Conservation (phyloP, 306 rosid genomes). For the Ziziphus jujuba region DNA sequence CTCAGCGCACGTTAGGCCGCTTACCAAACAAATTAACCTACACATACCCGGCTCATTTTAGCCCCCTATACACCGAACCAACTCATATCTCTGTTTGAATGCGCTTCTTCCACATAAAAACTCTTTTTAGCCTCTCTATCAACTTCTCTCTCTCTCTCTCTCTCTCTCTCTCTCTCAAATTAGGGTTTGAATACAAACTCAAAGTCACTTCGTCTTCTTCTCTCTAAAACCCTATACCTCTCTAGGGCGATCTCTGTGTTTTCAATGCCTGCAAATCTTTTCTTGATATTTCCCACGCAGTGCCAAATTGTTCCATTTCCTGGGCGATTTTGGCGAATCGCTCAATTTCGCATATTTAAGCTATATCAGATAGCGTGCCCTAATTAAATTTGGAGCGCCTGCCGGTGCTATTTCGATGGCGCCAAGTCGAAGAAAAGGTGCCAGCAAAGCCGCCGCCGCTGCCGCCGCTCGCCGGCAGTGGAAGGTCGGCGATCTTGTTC, state of each 20-base stretch:
- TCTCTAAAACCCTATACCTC: constrained; percentile 1
- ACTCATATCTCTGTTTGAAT: constrained; percentile 52
- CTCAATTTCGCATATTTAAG: constrained; percentile 25
- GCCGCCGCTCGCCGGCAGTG: constrained; percentile 89
- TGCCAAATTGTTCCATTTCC: constrained; percentile 41
- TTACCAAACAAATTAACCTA: constrained; percentile 15
- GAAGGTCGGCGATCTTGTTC: constrained; percentile 97
- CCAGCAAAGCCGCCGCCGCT: constrained; percentile 68
- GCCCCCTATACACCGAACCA: constrained; percentile 41
- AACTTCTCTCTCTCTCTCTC: constrained; percentile 7
- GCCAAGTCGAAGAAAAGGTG: constrained; percentile 78
- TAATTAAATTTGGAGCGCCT: constrained; percentile 36
- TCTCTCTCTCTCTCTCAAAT: constrained; percentile 29
- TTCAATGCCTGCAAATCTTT: constrained; percentile 69
- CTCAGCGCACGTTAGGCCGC: constrained; percentile 46
- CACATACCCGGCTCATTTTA: constrained; percentile 38
- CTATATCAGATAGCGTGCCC: constrained; percentile 35
- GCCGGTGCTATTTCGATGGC: constrained; percentile 52
- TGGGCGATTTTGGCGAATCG: constrained; percentile 42
- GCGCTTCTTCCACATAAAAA: constrained; percentile 59
- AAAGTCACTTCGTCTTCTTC: not conserved
- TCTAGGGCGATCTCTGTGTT: constrained; percentile 24
- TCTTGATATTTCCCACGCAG: constrained; percentile 24
- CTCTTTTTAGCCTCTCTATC: constrained; percentile 18
- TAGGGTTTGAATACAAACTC: constrained; percentile 45